phyloP scores from a whole-genome alignment of 495 filamentous ascomycete genomes.

The Oleoguttula mirabilis region DNA sequence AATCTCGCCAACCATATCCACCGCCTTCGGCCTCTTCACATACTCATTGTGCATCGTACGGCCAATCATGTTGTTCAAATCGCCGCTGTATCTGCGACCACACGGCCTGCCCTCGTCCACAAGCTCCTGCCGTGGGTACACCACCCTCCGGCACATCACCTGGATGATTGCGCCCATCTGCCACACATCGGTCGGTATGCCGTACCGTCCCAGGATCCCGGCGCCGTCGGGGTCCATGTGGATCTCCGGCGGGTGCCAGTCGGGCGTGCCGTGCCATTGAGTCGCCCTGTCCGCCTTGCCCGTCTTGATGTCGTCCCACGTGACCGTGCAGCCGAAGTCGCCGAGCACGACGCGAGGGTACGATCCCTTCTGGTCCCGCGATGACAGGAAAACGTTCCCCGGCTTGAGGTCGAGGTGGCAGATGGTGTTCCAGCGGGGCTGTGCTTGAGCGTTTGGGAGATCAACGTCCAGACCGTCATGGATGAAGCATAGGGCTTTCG shows the following conservation, averaged over 20 bases:
- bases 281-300: neutral
- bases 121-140: no score
- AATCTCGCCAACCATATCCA: no score
- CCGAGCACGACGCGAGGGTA: slow-evolving; percentile 11
- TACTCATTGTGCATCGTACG: no score
- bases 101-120: no score
- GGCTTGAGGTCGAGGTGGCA: slow-evolving; percentile 7
- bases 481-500: slow-evolving; percentile 3
- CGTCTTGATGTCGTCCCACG: neutral
- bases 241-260: slow-evolving; percentile 1
- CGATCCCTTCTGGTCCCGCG: neutral
- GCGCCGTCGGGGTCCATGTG: neutral
- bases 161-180: slow-evolving; percentile 1
- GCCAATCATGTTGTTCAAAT: no score
- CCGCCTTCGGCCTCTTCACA: no score
- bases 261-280: neutral
- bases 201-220: neutral
- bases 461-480: slow-evolving; percentile 1
- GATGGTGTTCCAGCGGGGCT: neutral
- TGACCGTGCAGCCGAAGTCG: slow-evolving; percentile 10
- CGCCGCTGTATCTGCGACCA: no score
- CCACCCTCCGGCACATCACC: slow-evolving; percentile 3
- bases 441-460: neutral
- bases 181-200: slow-evolving; percentile 7
- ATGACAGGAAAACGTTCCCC: slow-evolving; percentile 4